Percentiles rank a stretch among this genome's conserved stretches.
phyloP scores from a whole-genome alignment of 2,329 filamentous ascomycete species.

The Neofusicoccum kwambonambiense region DNA sequence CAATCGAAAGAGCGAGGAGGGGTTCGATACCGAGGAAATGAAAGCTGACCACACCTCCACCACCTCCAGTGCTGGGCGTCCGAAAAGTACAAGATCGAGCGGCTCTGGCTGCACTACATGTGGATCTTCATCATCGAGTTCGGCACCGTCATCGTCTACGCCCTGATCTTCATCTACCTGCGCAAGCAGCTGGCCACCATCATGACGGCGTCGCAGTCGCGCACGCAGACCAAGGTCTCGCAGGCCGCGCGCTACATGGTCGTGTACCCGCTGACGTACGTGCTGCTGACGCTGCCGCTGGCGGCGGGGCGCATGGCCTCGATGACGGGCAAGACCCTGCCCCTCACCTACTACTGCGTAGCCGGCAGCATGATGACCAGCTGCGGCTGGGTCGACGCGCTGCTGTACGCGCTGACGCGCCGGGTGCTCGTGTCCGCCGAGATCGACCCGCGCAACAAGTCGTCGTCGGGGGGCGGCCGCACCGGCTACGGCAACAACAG shows the following conservation, averaged over 20 bases:
- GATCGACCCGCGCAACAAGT: conserved; percentile 17
- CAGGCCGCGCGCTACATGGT: conserved; percentile 58
- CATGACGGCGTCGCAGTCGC: conserved; percentile 28
- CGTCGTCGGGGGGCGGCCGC: background rate
- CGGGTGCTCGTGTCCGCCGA: conserved; percentile 37
- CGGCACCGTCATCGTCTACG: conserved; percentile 28
- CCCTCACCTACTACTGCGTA: conserved; percentile 57
- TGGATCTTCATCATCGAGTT: conserved; percentile 57
- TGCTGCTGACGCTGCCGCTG: conserved; percentile 64
- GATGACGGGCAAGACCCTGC: conserved; percentile 42
- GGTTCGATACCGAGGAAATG: background rate
- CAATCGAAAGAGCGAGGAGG: no score
- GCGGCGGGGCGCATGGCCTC: conserved; percentile 46
- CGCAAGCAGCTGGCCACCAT: conserved; percentile 39
- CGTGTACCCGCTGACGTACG: conserved; percentile 66
- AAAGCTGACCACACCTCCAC: conserved; percentile 21
- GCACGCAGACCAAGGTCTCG: conserved; percentile 32
- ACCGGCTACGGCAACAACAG: background rate
- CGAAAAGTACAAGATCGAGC: conserved; percentile 41
- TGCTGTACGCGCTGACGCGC: conserved; percentile 44
- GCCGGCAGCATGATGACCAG: conserved; percentile 58
- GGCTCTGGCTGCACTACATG: conserved; percentile 53
- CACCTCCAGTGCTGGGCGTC: conserved; percentile 51
- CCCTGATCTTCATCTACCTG: conserved; percentile 20
- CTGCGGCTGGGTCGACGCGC: conserved; percentile 45